These are phyloP conservation scores for Aspergillus nanangensis DNA, from an alignment of 495 filamentous ascomycete species.

Conservation along the genomic window DNA sequence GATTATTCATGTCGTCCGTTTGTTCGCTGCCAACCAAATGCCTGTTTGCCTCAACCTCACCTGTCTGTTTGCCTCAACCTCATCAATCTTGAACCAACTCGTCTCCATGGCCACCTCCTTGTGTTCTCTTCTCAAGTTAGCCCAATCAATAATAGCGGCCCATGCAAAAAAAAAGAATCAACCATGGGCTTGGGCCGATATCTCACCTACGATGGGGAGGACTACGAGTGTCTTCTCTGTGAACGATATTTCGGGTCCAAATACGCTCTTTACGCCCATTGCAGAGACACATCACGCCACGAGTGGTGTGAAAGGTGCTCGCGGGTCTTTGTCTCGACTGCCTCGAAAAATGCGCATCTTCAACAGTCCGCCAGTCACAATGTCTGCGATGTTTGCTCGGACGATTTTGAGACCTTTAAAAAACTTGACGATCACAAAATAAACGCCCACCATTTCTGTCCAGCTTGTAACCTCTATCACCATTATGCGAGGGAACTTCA, in stretches of 20 bases:
- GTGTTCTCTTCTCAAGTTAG: too few species aligned
- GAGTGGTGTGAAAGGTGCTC: slow-evolving; percentile 11
- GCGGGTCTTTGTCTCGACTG: slow-evolving; percentile 4
- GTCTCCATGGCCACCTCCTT: too few species aligned
- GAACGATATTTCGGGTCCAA: slow-evolving; percentile 8
- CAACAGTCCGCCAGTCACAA: slow-evolving; percentile 1
- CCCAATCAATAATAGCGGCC: too few species aligned
- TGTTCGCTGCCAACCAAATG: too few species aligned
- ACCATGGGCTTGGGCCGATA: too few species aligned
- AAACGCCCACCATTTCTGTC: not conserved
- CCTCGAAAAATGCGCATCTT: slow-evolving; percentile 4
- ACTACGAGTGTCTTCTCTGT: slow-evolving; percentile 13
- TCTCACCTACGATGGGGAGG: slow-evolving; percentile 7
- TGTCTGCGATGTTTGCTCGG: not conserved
- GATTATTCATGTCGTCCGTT: too few species aligned
- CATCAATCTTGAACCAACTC: too few species aligned
- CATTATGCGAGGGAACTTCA: not conserved
- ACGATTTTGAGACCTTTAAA: slow-evolving; percentile 3
- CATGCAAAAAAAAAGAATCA: too few species aligned
- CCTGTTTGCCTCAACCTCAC: too few species aligned
- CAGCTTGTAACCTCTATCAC: slow-evolving; percentile 1
- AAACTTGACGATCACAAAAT: slow-evolving; percentile 2
- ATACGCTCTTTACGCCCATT: slow-evolving; percentile 10
- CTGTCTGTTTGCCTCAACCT: too few species aligned
- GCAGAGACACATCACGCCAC: slow-evolving; percentile 9